Evolutionary conservation across 2,329 filamentous ascomycete genomes (phyloP), one percentile per base, ranked within the genome.

Genomic region (Calonectria fujianensis): DNA sequence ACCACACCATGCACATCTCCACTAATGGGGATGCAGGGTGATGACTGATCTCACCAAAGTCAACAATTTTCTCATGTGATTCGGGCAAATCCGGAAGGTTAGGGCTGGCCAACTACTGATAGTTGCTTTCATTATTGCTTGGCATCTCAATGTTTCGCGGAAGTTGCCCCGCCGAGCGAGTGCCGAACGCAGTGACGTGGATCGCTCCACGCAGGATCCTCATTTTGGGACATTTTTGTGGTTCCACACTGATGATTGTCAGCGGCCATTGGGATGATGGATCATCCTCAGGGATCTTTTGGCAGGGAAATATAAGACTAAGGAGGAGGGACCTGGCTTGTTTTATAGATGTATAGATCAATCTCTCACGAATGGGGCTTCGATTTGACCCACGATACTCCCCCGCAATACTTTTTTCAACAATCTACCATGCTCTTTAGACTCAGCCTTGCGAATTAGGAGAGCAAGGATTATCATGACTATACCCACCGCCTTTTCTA

Each of bases 131-230:
- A n/a, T 35, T 57, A 16, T 57, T 35, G 16, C 31, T 57, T 57
- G 29, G 29, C 31, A 35, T 35, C 14, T 4, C 8, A 13, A 35
- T 32, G 29, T 35, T 5, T 57, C 52, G 31, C 20, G 20, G 5
- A 35, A 35, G 31, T 11, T 31, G 18, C 52, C 31, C 52, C 52
- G 31, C 52, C 52, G 29, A 13, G 31, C 52, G 31, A 57, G 31
- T 57, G 52, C 52, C 52, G 52, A 57, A n/a, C 35, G 52, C 29
- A 6, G 52, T 35, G 27, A 35, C 29, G 52, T 57, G 52, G 52
- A 35, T 57, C 16, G 29, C 31, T 35, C 31, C 27, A 54, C 51
- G 27, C 13, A 13, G 24, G 24, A 52, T 31, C 32, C 31, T 32
- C 52, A 24, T 35, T 57, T n/a, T 57, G 29, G 52, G 31, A 45